Conservation (phyloP, 2,329 filamentous ascomycete species). For the Colletotrichum limetticola region DNA sequence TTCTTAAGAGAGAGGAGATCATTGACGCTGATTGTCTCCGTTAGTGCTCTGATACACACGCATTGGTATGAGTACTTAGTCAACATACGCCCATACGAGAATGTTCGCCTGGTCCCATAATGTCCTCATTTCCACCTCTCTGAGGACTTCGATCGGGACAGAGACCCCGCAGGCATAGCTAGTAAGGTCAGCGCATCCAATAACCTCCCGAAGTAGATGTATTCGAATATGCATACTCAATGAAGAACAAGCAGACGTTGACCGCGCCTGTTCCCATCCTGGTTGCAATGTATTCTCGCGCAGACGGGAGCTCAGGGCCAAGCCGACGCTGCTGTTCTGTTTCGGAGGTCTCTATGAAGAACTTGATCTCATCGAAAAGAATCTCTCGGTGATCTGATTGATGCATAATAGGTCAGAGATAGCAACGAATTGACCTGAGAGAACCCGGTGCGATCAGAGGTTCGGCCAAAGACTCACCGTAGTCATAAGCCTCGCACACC, state of each 20-base stretch:
- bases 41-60: not conserved
- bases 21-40: not conserved
- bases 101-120: not conserved
- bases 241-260: not conserved
- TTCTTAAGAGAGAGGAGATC: slow-evolving; percentile 2
- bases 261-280: slow-evolving; percentile 12
- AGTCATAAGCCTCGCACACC: not conserved
- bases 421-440: not conserved
- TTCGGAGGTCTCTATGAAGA: slow-evolving; percentile 1
- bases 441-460: too few relatives aligned
- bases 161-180: not conserved
- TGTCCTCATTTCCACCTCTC: not conserved
- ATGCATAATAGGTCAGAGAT: not conserved
- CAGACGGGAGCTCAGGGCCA: not conserved
- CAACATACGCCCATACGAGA: not conserved
- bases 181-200: not conserved
- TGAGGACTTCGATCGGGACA: not conserved
- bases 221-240: not conserved
- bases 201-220: too few relatives aligned
- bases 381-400: not conserved
- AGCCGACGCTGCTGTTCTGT: not conserved
- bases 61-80: not conserved
- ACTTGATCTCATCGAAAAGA: not conserved
- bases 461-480: not conserved
- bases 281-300: not conserved